Evolutionary conservation across 1,284 basidiomycete species (phyloP), one percentile per base, ranked within the genome.

Genomic region (Puccinia horiana): DNA sequence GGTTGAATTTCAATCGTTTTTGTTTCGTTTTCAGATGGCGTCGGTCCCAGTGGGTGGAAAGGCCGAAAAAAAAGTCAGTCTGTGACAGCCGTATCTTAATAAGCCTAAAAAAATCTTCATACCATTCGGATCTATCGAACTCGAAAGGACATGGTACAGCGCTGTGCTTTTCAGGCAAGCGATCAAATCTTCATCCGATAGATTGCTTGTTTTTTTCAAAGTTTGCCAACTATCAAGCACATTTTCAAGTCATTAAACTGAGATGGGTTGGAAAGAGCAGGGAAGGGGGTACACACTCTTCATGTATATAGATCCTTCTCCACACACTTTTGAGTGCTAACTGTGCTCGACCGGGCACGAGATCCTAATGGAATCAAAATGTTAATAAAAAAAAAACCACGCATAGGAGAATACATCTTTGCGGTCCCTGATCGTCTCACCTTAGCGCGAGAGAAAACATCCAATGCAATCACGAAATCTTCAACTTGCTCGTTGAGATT

Each of bases 281-380:
- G 16, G 20, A 42, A 32, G 20, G 20, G 37, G 63, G 42, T 12
- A 88, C 91, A 85, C 86, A 96, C 94, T 97, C 91, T 86, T 98
- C 95, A 78, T 93, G 91, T 63, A 93, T 89, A 85, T 94, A 96
- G 69, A 96, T 90, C 42, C 96, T 89, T 54, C 95, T 90, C 96
- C 95, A 98, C 26, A 94, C 89, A 44, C 90, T 91, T 61, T 91
- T 89, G 85, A 94, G 90, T 1, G 93, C 92, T 42, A 92, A 90
- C 52, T 90, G 85, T 85, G 90, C 90, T 74, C 95, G 89, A 32
- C 90, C 90, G 82, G 91, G 90, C 0, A 94, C 93, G 1, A 94
- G 86, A 82, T 90, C 89, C 91, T 93, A 82, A 72, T 47, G 29
- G 44, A 79, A 58, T 29, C 74, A 70, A 11, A 52, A 32, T 11